Evolutionary conservation across 495 filamentous ascomycete species (phyloP).

Genomic region (Lepidopterella palustris): DNA sequence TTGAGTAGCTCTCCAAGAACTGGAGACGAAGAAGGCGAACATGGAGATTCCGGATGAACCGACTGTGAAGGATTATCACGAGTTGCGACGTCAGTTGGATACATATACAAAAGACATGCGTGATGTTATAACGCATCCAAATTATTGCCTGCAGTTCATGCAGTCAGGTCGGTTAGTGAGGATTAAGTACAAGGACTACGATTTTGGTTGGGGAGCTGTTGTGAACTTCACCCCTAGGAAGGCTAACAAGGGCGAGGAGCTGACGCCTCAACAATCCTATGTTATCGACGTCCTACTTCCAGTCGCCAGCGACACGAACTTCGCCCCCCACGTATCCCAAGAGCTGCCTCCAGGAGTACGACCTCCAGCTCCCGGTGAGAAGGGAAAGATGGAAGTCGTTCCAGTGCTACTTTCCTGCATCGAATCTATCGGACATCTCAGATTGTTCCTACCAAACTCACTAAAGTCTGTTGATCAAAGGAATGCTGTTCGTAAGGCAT

Average conservation of each 20-base stretch:
- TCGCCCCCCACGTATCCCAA: slow-evolving; percentile 51
- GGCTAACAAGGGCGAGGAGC: slow-evolving; percentile 53
- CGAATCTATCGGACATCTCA: slow-evolving; percentile 65
- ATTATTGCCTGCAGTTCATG: slow-evolving; percentile 72
- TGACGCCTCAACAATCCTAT: slow-evolving; percentile 63
- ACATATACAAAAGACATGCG: slow-evolving; percentile 78
- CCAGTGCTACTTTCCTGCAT: slow-evolving; percentile 81
- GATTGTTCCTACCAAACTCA: slow-evolving; percentile 74
- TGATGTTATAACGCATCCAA: slow-evolving; percentile 81
- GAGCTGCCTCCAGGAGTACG: slow-evolving; percentile 58
- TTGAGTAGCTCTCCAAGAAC: slow-evolving; percentile 54
- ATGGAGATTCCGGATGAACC: slow-evolving; percentile 77
- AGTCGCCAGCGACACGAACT: slow-evolving; percentile 52
- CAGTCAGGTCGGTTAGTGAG: slow-evolving; percentile 76
- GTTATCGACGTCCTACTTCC: slow-evolving; percentile 75
- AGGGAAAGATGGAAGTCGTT: slow-evolving; percentile 72
- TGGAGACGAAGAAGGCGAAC: slow-evolving; percentile 64
- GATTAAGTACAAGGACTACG: slow-evolving; percentile 66
- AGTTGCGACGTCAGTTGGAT: slow-evolving; percentile 74
- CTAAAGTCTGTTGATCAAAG: slow-evolving; percentile 54
- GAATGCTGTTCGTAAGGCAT: slow-evolving; percentile 55
- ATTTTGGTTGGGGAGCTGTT: slow-evolving; percentile 91
- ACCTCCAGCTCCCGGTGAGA: slow-evolving; percentile 59
- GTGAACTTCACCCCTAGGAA: slow-evolving; percentile 61
- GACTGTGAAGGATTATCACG: slow-evolving; percentile 87